phyloP scores from a whole-genome alignment of 208 protist species.

The Trypanosoma melophagium region DNA sequence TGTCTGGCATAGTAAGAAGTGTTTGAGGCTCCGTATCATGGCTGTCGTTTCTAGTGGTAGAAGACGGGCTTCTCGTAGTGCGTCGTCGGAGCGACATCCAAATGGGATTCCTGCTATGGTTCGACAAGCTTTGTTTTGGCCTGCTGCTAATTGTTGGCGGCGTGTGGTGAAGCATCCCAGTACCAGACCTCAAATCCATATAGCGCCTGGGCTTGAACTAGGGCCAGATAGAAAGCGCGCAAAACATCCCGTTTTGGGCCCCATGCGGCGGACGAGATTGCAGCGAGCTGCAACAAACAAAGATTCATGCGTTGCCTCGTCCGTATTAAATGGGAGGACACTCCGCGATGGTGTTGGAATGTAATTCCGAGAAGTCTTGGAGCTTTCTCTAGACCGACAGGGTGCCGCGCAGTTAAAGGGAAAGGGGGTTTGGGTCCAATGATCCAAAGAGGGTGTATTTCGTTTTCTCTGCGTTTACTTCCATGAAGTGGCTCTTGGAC shows the following conservation, averaged over 20 bases:
- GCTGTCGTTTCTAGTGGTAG: neutral
- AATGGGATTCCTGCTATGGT: slow-evolving; percentile 3
- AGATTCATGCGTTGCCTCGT: neutral
- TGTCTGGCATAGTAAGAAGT: neutral
- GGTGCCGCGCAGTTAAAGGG: neutral
- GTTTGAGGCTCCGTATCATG: neutral
- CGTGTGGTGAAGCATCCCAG: neutral
- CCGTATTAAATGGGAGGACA: neutral
- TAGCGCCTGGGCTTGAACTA: slow-evolving; percentile 1
- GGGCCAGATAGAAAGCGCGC: neutral
- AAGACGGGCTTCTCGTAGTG: slow-evolving; percentile 3
- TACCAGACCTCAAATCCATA: slow-evolving; percentile 14
- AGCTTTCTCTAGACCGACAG: neutral
- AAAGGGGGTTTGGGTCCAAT: neutral
- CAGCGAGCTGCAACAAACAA: neutral
- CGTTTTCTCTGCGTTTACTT: slow-evolving; percentile 18
- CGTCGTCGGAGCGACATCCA: neutral
- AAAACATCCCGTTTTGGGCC: slow-evolving; percentile 3
- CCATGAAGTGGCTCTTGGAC: slow-evolving; percentile 16
- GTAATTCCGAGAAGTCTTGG: neutral
- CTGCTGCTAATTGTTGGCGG: neutral
- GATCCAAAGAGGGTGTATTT: slow-evolving; percentile 25
- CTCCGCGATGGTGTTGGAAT: neutral
- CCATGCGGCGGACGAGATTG: neutral
- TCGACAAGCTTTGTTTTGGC: neutral